phyloP scores from a whole-genome alignment of 768 basidiomycete species.

The Phylloporus sp. region DNA sequence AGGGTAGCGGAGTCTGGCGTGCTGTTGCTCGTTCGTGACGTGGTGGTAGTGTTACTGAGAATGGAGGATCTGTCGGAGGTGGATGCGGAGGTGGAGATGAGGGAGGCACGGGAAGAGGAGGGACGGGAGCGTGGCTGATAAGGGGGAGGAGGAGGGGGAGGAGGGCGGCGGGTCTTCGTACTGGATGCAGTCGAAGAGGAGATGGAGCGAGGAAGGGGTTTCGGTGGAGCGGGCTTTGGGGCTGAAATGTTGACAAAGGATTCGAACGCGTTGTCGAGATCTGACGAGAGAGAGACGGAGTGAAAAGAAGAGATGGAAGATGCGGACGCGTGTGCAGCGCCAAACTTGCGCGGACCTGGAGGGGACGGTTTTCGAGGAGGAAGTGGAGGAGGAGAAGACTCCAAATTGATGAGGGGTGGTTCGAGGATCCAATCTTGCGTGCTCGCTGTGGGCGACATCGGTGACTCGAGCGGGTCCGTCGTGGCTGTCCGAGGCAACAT shows the following conservation, averaged over 20 bases:
- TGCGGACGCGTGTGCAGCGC: slow-evolving; percentile 48
- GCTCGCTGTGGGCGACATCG: slow-evolving; percentile 45
- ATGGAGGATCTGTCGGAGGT: slow-evolving; percentile 63
- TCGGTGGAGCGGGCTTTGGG: slow-evolving; percentile 27
- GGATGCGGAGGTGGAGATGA: slow-evolving; percentile 36
- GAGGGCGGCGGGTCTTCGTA: slow-evolving; percentile 37
- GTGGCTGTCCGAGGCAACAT: neutral
- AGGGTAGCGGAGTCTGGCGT: slow-evolving; percentile 24
- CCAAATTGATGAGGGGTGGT: slow-evolving; percentile 52
- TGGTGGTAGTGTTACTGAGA: slow-evolving; percentile 41
- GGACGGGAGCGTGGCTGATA: slow-evolving; percentile 25
- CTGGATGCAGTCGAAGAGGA: slow-evolving; percentile 35
- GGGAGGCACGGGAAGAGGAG: slow-evolving; percentile 35
- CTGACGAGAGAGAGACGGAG: slow-evolving; percentile 75
- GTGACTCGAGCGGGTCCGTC: slow-evolving; percentile 41
- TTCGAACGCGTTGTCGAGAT: slow-evolving; percentile 53
- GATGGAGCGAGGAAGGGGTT: slow-evolving; percentile 27
- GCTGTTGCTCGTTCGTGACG: slow-evolving; percentile 36
- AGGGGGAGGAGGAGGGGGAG: slow-evolving; percentile 35
- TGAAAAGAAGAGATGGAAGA: slow-evolving; percentile 82
- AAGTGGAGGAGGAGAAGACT: slow-evolving; percentile 55
- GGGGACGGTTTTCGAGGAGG: slow-evolving; percentile 68
- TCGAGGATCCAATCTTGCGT: slow-evolving; percentile 70
- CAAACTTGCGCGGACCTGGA: slow-evolving; percentile 33
- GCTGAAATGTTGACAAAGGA: slow-evolving; percentile 69